Evolutionary conservation across 805 yeast genomes (phyloP), one percentile per base, ranked within the genome.

Genomic region (Cyberlindnera maclurae): DNA sequence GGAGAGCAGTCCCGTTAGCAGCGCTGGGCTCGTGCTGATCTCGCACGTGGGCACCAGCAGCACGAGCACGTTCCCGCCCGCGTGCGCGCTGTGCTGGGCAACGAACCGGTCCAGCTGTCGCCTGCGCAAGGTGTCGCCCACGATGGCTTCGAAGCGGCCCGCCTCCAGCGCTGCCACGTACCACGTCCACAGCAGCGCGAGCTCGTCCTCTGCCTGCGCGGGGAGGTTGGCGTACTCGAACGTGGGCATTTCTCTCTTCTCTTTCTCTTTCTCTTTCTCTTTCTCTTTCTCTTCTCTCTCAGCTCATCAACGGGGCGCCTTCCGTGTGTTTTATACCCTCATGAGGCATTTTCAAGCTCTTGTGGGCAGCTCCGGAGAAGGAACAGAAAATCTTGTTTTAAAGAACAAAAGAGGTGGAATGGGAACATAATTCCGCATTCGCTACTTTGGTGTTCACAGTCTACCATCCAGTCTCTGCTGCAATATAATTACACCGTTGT

Each of bases 171-270:
- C 31, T 8, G 36, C 41, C 3, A 46, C 34, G 36, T 46, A 46
- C 50, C 50, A 46, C 16, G 42, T 42, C 50, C 50, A 46, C 28
- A 45, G 43, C 35, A 29, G 33, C 10, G 43, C 29, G 29, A 36
- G 42, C 26, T 30, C 32, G 33, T 45, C 49, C 34, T 45, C 49
- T 12, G 36, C 18, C 12, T 33, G 36, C 2, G 35, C 8, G 31
- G 42, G 44, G 24, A 45, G 39, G 34, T 45, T 45, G 7, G 41
- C 40, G 41, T 45, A 45, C 10, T 33, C 41, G 17, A 45, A 45
- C 3, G 49, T 45, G 26, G 44, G 40, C 49, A 45, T 45, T 12
- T 24, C 27, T 24, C 27, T 24, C 27, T 24, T 12, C 8, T 24
- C 12, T 12, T 24, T 24, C 8, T 24, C 12, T 9, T 8, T 24